These are phyloP conservation scores for Echites panduratus DNA, from an alignment of 257 asterid genomes.

Conservation along the genomic window DNA sequence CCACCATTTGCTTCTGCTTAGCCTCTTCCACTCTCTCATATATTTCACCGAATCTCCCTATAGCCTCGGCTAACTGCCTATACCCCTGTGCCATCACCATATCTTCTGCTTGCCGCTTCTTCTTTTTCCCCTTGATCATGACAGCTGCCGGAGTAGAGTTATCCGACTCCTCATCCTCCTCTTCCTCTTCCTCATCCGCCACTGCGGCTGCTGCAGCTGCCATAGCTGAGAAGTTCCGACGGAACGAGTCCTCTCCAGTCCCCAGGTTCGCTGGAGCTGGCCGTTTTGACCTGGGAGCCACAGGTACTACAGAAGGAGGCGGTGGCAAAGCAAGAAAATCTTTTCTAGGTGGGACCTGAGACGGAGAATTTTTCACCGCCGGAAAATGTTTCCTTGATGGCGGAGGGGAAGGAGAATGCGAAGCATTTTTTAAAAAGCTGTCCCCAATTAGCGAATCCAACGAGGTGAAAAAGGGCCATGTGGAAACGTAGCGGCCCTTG, in stretches of 20 bases:
- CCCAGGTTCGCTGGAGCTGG: conserved; percentile 28
- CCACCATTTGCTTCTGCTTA: conserved; percentile 84
- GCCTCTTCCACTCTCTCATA: conserved; percentile 79
- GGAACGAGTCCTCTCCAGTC: conserved; percentile 28
- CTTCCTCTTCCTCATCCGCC: conserved; percentile 23
- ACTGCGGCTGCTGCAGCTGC: conserved; percentile 57
- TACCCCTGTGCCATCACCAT: conserved; percentile 38
- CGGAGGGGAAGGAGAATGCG: conserved; percentile 37
- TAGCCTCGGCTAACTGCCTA: conserved; percentile 57
- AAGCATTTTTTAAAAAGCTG: conserved; percentile 25
- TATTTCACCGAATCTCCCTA: conserved; percentile 49
- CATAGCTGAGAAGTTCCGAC: conserved; percentile 66
- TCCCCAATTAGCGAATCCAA: conserved; percentile 69
- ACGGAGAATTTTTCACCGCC: conserved; percentile 8
- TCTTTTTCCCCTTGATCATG: conserved; percentile 30
- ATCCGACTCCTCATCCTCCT: conserved; percentile 35
- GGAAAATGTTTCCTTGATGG: background rate
- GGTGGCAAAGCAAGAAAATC: conserved; percentile 26
- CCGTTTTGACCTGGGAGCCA: conserved; percentile 74
- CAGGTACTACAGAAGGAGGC: conserved; percentile 62
- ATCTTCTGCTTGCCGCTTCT: conserved; percentile 18
- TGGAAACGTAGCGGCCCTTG: conserved; percentile 45
- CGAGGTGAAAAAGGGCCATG: conserved; percentile 73
- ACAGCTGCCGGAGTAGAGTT: conserved; percentile 18
- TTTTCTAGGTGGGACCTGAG: conserved; percentile 23